Evolutionary conservation across 257 asterid species (phyloP).

Genomic region (Cynanchum wilfordii): DNA sequence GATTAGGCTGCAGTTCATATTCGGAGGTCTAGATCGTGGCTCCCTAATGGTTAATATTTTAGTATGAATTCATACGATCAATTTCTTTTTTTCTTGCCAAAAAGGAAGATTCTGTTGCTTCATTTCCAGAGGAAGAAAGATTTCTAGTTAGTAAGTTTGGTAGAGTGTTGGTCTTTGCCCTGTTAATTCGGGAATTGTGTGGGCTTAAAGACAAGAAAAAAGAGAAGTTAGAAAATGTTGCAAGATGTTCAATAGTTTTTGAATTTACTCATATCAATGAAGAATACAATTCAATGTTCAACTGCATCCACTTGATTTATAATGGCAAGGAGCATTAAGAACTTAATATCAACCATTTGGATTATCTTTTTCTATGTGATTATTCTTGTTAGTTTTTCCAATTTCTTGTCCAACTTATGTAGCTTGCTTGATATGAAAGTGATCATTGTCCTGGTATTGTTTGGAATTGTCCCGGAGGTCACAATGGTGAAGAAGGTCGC

Average conservation of each 20-base stretch:
- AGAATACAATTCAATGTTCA: too few relatives aligned
- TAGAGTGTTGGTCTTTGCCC: not conserved
- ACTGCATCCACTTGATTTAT: too few relatives aligned
- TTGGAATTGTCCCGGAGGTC: too few relatives aligned
- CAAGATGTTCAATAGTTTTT: not conserved
- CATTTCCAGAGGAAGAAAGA: not conserved
- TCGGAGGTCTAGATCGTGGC: not conserved
- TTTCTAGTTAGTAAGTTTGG: not conserved
- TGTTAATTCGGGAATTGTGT: not conserved
- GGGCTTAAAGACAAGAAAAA: not conserved
- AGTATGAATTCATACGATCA: not conserved
- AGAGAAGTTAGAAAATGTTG: not conserved
- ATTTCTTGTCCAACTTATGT: too few relatives aligned
- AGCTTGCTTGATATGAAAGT: too few relatives aligned
- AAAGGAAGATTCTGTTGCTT: not conserved
- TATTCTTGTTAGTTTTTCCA: too few relatives aligned
- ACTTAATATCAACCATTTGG: too few relatives aligned
- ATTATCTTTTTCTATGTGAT: too few relatives aligned
- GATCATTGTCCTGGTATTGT: too few relatives aligned
- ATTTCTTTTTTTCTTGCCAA: not conserved
- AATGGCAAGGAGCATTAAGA: too few relatives aligned
- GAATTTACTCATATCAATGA: not conserved
- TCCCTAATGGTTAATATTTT: not conserved
- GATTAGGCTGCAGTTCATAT: not conserved
- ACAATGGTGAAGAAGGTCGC: too few relatives aligned